A percentile compares a stretch with the other conserved stretches of the same genome.
Evolutionary conservation across 441 rosid genomes (phyloP).

Genomic region (Daphne laureola): DNA sequence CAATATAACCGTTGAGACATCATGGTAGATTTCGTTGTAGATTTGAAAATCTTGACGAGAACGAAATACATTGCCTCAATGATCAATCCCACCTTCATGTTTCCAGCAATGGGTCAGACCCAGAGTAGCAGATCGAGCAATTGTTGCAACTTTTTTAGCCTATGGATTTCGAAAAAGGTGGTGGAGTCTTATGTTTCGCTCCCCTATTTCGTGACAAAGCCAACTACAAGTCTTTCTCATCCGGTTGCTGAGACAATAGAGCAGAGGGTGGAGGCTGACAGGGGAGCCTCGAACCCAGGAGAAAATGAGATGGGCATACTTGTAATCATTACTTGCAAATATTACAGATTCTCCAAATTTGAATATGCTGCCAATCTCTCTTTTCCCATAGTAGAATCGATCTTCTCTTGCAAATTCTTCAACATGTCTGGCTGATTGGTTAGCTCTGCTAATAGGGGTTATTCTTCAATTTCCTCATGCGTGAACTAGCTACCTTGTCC

Average conservation of each 20-base stretch:
- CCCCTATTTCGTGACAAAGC: constrained; percentile 15
- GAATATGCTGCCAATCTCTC: too few species aligned
- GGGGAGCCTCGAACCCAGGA: constrained; percentile 59
- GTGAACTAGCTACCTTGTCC: too few species aligned
- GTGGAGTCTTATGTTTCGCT: background rate
- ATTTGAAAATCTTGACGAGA: constrained; percentile 42
- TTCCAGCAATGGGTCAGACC: constrained; percentile 30
- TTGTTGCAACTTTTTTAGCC: constrained; percentile 34
- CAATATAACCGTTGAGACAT: constrained; percentile 30
- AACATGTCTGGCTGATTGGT: too few species aligned
- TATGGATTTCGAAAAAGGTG: constrained; percentile 14
- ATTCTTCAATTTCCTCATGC: too few species aligned
- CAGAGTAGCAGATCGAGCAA: constrained; percentile 51
- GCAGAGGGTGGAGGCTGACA: constrained; percentile 40
- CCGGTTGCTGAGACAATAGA: constrained; percentile 34
- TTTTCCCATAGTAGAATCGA: too few species aligned
- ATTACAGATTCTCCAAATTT: too few species aligned
- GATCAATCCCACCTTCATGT: constrained; percentile 36
- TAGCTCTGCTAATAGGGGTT: too few species aligned
- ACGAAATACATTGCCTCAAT: constrained; percentile 71
- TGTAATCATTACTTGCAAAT: too few species aligned
- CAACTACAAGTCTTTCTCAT: constrained; percentile 53
- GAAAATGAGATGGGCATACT: constrained; percentile 53
- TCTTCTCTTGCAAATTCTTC: too few species aligned
- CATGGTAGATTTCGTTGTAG: constrained; percentile 39